A percentile compares a stretch with the other conserved stretches of the same genome.
Evolutionary conservation across 805 yeast species (phyloP).

Genomic region (Priceomyces castillae): DNA sequence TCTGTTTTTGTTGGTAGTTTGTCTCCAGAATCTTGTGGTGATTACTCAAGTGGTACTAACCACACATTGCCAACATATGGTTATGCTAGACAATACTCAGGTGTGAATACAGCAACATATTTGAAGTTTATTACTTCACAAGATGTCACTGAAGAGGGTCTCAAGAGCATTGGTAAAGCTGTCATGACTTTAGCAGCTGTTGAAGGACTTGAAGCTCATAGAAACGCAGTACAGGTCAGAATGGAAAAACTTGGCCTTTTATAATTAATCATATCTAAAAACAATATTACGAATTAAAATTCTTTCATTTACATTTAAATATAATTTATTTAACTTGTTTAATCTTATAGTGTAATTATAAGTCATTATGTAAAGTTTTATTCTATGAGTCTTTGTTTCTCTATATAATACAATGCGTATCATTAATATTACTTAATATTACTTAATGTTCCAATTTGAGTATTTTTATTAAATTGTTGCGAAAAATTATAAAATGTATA

Average conservation of each 20-base stretch:
- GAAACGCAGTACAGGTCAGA: slow-evolving; percentile 94
- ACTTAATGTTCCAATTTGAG: too few species aligned
- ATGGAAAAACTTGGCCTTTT: slow-evolving; percentile 74
- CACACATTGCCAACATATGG: slow-evolving; percentile 99
- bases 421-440: too few species aligned
- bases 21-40: slow-evolving; percentile 98
- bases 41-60: slow-evolving; percentile 96
- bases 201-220: slow-evolving; percentile 96
- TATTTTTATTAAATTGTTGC: not conserved
- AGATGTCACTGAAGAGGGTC: slow-evolving; percentile 81
- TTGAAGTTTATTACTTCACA: slow-evolving; percentile 94
- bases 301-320: too few species aligned
- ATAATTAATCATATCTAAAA: slow-evolving; percentile 14
- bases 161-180: slow-evolving; percentile 87
- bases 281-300: too few species aligned
- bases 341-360: too few species aligned
- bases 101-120: slow-evolving; percentile 94
- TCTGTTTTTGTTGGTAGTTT: slow-evolving; percentile 94
- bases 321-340: too few species aligned
- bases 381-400: too few species aligned
- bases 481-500: not conserved
- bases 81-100: slow-evolving; percentile 95
- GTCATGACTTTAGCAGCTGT: slow-evolving; percentile 94
- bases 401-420: too few species aligned
- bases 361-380: too few species aligned